These are phyloP conservation scores for Filobasidium wieringae DNA, from an alignment of 768 basidiomycete genomes.

Conservation along the genomic window DNA sequence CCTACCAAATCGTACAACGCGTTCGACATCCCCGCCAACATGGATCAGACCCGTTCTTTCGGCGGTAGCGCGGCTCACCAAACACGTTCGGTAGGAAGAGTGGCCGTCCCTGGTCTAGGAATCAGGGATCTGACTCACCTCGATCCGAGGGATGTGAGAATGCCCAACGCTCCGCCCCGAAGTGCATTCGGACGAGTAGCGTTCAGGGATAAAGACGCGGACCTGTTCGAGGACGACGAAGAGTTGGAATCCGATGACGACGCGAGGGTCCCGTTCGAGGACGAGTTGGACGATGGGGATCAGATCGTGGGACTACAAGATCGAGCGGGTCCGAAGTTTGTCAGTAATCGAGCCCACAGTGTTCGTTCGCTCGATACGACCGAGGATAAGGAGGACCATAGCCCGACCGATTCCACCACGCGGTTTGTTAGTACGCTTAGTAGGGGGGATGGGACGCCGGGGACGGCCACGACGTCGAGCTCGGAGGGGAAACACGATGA, in stretches of 20 bases:
- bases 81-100: neutral
- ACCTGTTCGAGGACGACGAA: neutral
- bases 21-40: neutral
- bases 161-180: neutral
- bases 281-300: neutral
- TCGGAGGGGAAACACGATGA: neutral
- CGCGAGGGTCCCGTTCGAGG: no score
- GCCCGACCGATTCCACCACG: neutral
- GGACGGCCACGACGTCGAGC: neutral
- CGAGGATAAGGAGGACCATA: neutral
- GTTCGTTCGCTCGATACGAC: neutral
- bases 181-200: neutral
- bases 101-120: neutral
- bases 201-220: neutral
- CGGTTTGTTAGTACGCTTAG: neutral
- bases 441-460: neutral
- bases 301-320: neutral
- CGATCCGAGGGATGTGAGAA: neutral
- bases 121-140: neutral
- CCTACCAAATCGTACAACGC: neutral
- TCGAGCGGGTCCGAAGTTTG: neutral
- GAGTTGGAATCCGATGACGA: no score
- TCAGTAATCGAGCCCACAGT: neutral
- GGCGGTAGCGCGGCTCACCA: neutral
- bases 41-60: neutral